Base-by-base conservation (phyloP, 768 basidiomycete genomes). In the Rhodotorula graminis region DNA sequence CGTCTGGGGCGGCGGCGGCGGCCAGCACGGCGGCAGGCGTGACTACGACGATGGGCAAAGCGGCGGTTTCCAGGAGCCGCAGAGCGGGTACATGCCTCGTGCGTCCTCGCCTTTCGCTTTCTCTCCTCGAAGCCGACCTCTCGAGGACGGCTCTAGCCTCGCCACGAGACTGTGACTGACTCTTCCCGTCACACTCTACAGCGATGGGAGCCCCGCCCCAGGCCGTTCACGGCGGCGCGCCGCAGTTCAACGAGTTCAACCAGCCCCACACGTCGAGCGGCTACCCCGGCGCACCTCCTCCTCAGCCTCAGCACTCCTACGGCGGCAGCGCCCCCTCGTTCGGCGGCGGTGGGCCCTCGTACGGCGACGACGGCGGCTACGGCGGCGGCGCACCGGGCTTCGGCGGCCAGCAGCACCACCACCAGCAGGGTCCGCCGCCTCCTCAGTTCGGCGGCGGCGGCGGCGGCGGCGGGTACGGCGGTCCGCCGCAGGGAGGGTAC, bases 191-290 rank as follows among this genome's bases (percentile, higher is more conserved):
- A 37, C 27, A 7, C 21, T 2, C 15, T n/a, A 18, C 58, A 67
- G 66, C 66, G 10, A 3, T 25, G 47, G 71, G 71, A 16, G 65
- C 33, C 3, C 71, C 71, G n/a, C 71, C 71, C 40, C 66, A 67
- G 40, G 59, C 70, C 46, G 63, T 70, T 6, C 70, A 66, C 29
- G 67, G 65, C 42, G 67, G 66, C 21, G 67, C 71, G 10, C 63
- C 66, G 21, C 50, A 60, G 10, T 72, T 52, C 47, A 33, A 61
- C 65, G 50, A 64, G 27, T 66, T 31, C 31, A 29, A 47, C 61
- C 47, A 62, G 31, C 47, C 61, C 18, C 61, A 62, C 46, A 31
- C 46, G 21, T 62, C 61, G 47, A 6, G 3, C 29, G 46, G 47
- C 23, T 49, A 62, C 61, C 31, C 61, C 19, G 19, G 27, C 40